These are phyloP conservation scores for Thelonectria blattea DNA, from an alignment of 2,329 filamentous ascomycete species.

Conservation along the genomic window DNA sequence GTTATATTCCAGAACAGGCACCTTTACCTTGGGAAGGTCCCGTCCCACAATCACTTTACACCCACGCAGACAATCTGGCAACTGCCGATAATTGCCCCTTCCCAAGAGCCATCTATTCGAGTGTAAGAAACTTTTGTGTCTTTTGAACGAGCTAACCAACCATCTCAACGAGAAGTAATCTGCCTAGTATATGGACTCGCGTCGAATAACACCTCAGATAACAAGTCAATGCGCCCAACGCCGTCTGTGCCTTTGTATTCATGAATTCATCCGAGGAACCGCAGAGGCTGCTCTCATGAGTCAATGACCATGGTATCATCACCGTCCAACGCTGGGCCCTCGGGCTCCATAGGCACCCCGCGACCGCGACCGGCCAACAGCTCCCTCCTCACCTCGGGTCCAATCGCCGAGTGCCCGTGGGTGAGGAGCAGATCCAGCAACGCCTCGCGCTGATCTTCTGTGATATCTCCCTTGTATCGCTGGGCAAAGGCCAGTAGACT, in stretches of 20 bases:
- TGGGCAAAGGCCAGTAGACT: slow-evolving; percentile 90
- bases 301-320: slow-evolving; percentile 92
- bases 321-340: slow-evolving; percentile 65
- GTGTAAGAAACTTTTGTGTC: slow-evolving; percentile 18
- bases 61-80: not conserved
- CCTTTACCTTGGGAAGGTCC: not conserved
- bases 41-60: not conserved
- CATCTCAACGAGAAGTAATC: slow-evolving; percentile 11
- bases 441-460: slow-evolving; percentile 91
- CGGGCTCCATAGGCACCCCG: slow-evolving; percentile 70
- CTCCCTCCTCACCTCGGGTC: slow-evolving; percentile 88
- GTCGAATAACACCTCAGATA: slow-evolving; percentile 31
- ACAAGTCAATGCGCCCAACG: slow-evolving; percentile 34
- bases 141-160: slow-evolving; percentile 36
- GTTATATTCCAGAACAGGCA: too few relatives aligned
- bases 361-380: slow-evolving; percentile 86
- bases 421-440: slow-evolving; percentile 84
- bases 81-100: not conserved
- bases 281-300: slow-evolving; percentile 33
- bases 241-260: slow-evolving; percentile 36
- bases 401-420: slow-evolving; percentile 86
- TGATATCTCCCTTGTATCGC: slow-evolving; percentile 94
- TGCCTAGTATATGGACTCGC: slow-evolving; percentile 35
- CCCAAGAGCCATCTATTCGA: not conserved
- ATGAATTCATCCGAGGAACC: slow-evolving; percentile 11